Base-by-base conservation (phyloP, 73 alveolate species). In the Vitrella brassicaformis region DNA sequence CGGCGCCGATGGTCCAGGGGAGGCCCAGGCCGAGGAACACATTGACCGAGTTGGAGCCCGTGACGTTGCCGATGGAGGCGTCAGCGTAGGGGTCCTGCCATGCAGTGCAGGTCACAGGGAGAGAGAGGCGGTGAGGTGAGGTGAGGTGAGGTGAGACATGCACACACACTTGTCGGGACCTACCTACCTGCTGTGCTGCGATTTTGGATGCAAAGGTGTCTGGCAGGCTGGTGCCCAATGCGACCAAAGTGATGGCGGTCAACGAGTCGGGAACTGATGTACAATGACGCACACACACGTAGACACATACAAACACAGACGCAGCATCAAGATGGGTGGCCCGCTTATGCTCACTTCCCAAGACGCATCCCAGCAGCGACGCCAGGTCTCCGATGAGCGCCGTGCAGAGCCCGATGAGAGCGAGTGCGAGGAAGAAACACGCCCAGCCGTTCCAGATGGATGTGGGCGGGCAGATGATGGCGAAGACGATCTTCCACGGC, bases 221-320 rank as follows among this genome's bases (percentile, higher is more conserved):
- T 8, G 92, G 92, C 75, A 86, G 75, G 8, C 92, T 82, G 7
- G 89, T 71, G 79, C 95, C 95, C 26, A 89, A 45, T 19, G 92
- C 88, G 25, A 86, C 90, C 85, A 78, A 30, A 39, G 84, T 66
- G 45, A 78, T 78, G 28, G 84, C 84, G 0, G 84, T 78, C 77
- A 78, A 31, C 47, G 70, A 78, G 26, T 78, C 84, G 0, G 84
- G 84, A 72, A 78, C 56, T 39, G 56, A 4, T 8, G 56, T n/a
- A n/a, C n/a, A n/a, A n/a, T n/a, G n/a, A n/a, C n/a, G n/a, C n/a
- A n/a, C n/a, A n/a, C n/a, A n/a, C n/a, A n/a, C n/a, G n/a, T n/a
- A n/a, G n/a, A n/a, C n/a, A n/a, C n/a, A n/a, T n/a, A n/a, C n/a
- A n/a, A n/a, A n/a, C n/a, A n/a, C n/a, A n/a, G n/a, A n/a, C n/a